Conservation (phyloP, 2,329 filamentous ascomycete genomes). For the Fusarium nygamai region DNA sequence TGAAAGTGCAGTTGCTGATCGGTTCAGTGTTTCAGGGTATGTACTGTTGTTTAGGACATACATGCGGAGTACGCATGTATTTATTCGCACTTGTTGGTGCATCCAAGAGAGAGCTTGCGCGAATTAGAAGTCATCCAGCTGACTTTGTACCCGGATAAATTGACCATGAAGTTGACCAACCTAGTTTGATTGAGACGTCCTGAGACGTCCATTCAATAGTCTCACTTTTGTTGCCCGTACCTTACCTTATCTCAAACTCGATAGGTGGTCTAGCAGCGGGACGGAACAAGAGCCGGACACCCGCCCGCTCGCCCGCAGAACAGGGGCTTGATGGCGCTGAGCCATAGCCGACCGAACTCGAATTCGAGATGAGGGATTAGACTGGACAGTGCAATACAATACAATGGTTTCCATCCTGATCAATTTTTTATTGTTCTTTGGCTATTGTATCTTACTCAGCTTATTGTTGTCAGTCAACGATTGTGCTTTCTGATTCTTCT, state of each 20-base stretch:
- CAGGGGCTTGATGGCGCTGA: background rate
- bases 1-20: background rate
- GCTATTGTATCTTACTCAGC: constrained; percentile 7
- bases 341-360: background rate
- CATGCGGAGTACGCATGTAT: constrained; percentile 21
- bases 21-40: constrained; percentile 13
- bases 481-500: constrained; percentile 9
- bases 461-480: constrained; percentile 21
- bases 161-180: background rate
- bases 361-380: background rate
- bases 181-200: background rate
- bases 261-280: constrained; percentile 19
- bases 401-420: background rate
- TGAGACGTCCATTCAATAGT: constrained; percentile 5
- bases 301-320: constrained; percentile 21
- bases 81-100: constrained; percentile 1
- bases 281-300: constrained; percentile 8
- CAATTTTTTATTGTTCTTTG: background rate
- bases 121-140: constrained; percentile 18
- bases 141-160: constrained; percentile 10
- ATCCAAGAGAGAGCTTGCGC: constrained; percentile 17
- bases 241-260: constrained; percentile 10
- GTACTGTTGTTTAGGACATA: constrained; percentile 17
- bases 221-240: constrained; percentile 6
- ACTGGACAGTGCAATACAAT: background rate